Evolutionary conservation across 495 filamentous ascomycete genomes (phyloP).

Genomic region (Halenospora varia): DNA sequence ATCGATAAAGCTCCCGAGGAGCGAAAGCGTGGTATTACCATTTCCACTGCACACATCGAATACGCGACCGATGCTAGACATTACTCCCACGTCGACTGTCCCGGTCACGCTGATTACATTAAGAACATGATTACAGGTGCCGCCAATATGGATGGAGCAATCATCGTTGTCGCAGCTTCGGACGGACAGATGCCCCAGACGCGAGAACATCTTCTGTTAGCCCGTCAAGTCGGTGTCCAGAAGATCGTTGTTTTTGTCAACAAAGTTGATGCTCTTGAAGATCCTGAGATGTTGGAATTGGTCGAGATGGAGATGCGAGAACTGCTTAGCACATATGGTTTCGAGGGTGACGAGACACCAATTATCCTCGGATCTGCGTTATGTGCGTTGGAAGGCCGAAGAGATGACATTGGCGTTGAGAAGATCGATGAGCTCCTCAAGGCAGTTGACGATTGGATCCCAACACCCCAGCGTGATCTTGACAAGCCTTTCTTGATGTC

Average conservation of each 20-base stretch:
- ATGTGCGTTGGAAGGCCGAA: slow-evolving; percentile 84
- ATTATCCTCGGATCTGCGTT: slow-evolving; percentile 95
- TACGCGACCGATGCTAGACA: slow-evolving; percentile 88
- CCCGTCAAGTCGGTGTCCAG: slow-evolving; percentile 96
- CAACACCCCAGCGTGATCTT: slow-evolving; percentile 80
- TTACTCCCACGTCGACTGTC: slow-evolving; percentile 99
- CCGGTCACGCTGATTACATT: slow-evolving; percentile 99
- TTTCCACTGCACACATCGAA: slow-evolving; percentile 96
- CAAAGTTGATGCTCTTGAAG: slow-evolving; percentile 95
- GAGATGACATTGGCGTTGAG: slow-evolving; percentile 78
- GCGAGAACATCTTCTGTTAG: slow-evolving; percentile 94
- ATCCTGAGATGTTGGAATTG: slow-evolving; percentile 98
- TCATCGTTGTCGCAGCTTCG: slow-evolving; percentile 97
- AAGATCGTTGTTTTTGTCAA: slow-evolving; percentile 99
- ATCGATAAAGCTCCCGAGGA: slow-evolving; percentile 99
- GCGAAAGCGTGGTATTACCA: slow-evolving; percentile 99
- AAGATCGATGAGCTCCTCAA: slow-evolving; percentile 85
- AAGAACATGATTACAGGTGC: slow-evolving; percentile 99
- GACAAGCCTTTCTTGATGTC: slow-evolving; percentile 99
- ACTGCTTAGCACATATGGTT: slow-evolving; percentile 84
- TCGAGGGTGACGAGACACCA: slow-evolving; percentile 96
- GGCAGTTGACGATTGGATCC: slow-evolving; percentile 95
- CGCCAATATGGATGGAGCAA: slow-evolving; percentile 97
- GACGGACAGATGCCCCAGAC: slow-evolving; percentile 99
- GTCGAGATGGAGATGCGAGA: slow-evolving; percentile 99